Base-by-base conservation (phyloP, 108 stramenopile species). In the Cyclostephanos invisitatus region DNA sequence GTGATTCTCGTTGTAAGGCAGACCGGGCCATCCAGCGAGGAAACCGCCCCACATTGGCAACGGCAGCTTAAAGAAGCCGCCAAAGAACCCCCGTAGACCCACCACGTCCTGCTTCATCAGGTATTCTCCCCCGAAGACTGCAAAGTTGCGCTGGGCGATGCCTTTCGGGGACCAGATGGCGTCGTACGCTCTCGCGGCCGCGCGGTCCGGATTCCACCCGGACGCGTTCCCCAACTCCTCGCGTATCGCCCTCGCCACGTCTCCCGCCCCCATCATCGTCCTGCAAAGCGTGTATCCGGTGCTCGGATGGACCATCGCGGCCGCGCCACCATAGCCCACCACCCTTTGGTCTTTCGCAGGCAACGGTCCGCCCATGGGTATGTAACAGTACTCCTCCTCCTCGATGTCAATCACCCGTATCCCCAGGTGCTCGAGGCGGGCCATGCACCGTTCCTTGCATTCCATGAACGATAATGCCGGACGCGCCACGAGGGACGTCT, bases 351-450 rank as follows among this genome's bases (percentile, higher is more conserved):
- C 92, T 24, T 85, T 83, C 9, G 73, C 82, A 0, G 98, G 96
- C 62, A 97, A 80, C 2, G 94, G 84, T 22, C 98, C 98, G 28
- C 98, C 94, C 97, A 96, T 97, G 36, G 95, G 95, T 62, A 97
- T 98, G 77, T 96, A 96, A 70, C 96, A 97, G 49, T 84, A 96
- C 80, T 98, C 98, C 83, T 97, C 96, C 71, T 98, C 98, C 57
- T 90, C 86, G 18, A 93, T 77, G 8, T 91, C 85, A 10, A 77
- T 75, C 15, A 97, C 87, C 22, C 86, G 80, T 56, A 97, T 96
- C 6, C 96, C 96, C 60, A 89, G 84, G 81, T 92, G 78, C 27
- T 91, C 77, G 70, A 98, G 67, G 28, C 97, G 84, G 64, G 67
- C 73, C 68, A 87, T 75, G 62, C 83, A 88, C 46, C 97, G 85